phyloP scores from a whole-genome alignment of 495 filamentous ascomycete species.

The Penicillium desertorum region DNA sequence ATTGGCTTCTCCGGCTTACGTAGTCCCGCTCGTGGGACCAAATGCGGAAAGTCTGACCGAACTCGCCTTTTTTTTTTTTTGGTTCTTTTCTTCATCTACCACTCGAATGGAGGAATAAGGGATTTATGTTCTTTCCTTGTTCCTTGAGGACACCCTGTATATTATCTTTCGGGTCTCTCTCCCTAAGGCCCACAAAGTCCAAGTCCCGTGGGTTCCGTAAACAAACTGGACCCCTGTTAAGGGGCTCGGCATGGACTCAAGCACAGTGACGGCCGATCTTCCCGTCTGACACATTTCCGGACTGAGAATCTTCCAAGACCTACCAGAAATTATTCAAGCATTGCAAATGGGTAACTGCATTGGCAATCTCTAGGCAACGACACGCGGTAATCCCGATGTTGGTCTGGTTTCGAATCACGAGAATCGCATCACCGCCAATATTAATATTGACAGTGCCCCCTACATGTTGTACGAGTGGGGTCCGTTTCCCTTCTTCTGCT shows the following conservation, averaged over 20 bases:
- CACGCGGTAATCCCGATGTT: background rate
- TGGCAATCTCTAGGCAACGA: background rate
- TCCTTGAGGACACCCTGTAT: background rate
- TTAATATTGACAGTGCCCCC: background rate
- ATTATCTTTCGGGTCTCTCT: background rate
- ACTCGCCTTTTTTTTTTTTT: background rate
- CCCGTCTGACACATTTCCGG: background rate
- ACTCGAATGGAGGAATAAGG: background rate
- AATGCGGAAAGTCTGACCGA: conserved; percentile 22
- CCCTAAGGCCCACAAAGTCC: background rate
- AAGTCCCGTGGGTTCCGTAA: background rate
- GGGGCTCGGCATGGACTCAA: background rate
- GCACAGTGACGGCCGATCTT: background rate
- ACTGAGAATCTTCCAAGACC: background rate
- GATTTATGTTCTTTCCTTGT: background rate
- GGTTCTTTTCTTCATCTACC: background rate
- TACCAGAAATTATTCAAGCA: background rate
- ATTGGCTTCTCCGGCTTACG: conserved; percentile 16
- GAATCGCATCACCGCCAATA: background rate
- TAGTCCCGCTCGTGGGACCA: conserved; percentile 12
- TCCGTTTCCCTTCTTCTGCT: background rate
- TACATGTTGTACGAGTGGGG: background rate
- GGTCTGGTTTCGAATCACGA: background rate
- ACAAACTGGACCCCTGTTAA: background rate
- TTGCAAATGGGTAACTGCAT: background rate